Conservation (phyloP, 2,329 filamentous ascomycete genomes). For the Didymella segeticola region DNA sequence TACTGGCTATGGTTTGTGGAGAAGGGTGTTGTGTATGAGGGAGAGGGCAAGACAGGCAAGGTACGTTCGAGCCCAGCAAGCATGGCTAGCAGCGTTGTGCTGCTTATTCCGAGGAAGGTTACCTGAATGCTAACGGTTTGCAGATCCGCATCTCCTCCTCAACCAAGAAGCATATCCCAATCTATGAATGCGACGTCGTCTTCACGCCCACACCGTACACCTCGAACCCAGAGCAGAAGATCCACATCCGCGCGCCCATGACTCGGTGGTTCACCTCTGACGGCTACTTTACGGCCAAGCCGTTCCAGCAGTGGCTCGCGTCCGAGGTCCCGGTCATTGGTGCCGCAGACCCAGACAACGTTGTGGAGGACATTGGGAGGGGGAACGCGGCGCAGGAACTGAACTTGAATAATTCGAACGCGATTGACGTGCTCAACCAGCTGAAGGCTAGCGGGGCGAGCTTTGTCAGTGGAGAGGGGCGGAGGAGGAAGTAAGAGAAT, state of each 20-base stretch:
- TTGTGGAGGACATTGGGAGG: constrained; percentile 53
- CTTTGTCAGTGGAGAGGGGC: constrained; percentile 35
- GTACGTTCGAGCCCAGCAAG: constrained; percentile 49
- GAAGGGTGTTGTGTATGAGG: constrained; percentile 81
- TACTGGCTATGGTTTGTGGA: constrained; percentile 87
- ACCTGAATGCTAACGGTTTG: not conserved
- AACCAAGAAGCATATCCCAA: constrained; percentile 79
- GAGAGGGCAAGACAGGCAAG: constrained; percentile 71
- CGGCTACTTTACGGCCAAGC: constrained; percentile 75
- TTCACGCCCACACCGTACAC: constrained; percentile 50
- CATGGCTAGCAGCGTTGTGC: not conserved
- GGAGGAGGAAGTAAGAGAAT: constrained; percentile 41
- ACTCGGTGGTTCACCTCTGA: constrained; percentile 75
- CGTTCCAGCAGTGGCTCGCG: constrained; percentile 81
- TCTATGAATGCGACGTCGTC: constrained; percentile 77
- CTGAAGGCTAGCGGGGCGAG: constrained; percentile 44
- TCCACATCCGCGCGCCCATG: constrained; percentile 70
- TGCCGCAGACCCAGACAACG: constrained; percentile 65
- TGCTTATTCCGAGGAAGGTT: not conserved
- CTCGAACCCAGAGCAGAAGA: constrained; percentile 48
- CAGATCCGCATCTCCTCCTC: constrained; percentile 77
- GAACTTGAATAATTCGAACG: constrained; percentile 41
- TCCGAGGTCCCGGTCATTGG: constrained; percentile 71
- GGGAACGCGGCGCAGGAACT: constrained; percentile 39
- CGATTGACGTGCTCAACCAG: constrained; percentile 45